Percentiles rank a stretch among this genome's conserved stretches.
phyloP scores from a whole-genome alignment of 148 eudicot genomes.

The Rhododendron simsii region DNA sequence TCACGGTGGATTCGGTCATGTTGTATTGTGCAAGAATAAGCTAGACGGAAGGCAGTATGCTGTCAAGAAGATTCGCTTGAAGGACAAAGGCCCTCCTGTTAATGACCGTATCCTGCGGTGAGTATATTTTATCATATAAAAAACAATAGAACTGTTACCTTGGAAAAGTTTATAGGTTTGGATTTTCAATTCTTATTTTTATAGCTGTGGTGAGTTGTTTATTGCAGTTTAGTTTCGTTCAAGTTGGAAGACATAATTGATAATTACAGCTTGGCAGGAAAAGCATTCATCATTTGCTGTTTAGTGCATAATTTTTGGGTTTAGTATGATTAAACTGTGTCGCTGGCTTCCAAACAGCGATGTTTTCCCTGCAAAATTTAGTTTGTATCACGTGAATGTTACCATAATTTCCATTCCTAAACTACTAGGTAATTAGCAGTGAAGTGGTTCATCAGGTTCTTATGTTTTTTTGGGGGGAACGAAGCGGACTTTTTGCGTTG shows the following conservation, averaged over 20 bases:
- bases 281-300: not conserved
- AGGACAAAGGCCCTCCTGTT: constrained; percentile 74
- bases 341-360: not conserved
- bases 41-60: constrained; percentile 96
- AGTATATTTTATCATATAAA: not conserved
- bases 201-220: not conserved
- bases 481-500: not conserved
- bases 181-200: not conserved
- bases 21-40: constrained; percentile 92
- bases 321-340: not conserved
- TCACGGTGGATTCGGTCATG: constrained; percentile 94
- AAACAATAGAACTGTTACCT: not conserved
- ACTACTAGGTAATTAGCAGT: not conserved
- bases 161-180: not conserved
- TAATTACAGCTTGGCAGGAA: not conserved
- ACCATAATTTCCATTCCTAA: not conserved
- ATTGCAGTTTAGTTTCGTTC: not conserved
- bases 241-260: not conserved
- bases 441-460: not conserved
- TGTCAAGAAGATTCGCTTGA: constrained; percentile 87
- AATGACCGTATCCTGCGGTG: constrained; percentile 92
- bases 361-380: not conserved
- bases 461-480: not conserved
- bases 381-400: not conserved
- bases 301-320: not conserved